Evolutionary conservation across 1,284 basidiomycete species (phyloP), one percentile per base, ranked within the genome.

Genomic region (Puccinia novopanici): DNA sequence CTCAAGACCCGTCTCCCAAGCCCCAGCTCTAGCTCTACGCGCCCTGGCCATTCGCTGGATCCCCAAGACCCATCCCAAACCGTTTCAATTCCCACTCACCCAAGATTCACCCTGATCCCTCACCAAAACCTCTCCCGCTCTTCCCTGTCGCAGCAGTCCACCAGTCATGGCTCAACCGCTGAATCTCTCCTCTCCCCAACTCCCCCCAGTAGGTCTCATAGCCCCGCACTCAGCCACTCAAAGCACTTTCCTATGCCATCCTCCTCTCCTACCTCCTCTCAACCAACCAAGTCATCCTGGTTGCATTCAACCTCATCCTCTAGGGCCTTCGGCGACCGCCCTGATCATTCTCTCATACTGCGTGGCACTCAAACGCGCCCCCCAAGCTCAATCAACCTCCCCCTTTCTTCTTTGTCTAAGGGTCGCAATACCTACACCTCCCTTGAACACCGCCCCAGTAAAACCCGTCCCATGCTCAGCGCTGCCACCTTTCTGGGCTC

Each of bases 1-100:
- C n/a, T 73, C 71, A 59, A 71, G 68, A 37, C 54, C 15, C 40
- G 37, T 42, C 54, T 73, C 37, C 59, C 71, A 12, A 55, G 71
- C 24, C 17, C 52, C 54, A 40, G 34, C 54, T 73, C 71, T 34
- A 12, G n/a, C 54, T 22, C 30, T 30, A 17, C 34, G 50, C 22
- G 34, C 37, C 13, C 52, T 34, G 48, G 12, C 19, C 67, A 52
- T 40, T 55, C 54, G 22, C n/a, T 57, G 40, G 54, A 34, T 24
- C 30, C 54, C 27, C 27, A 52, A 17, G 48, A 37, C 68, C 27
- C 50, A 19, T 54, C 4, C 5, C 68, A 54, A 15, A 17, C 0
- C 17, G 24, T 37, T 22, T 73, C 71, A 8, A 24, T 34, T 19
- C 13, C 42, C 22, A 67, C 40, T n/a, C 24, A 45, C 22, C 59